These are phyloP conservation scores for Noccaea bulbosa DNA, from an alignment of 345 rosid genomes.

Conservation along the genomic window DNA sequence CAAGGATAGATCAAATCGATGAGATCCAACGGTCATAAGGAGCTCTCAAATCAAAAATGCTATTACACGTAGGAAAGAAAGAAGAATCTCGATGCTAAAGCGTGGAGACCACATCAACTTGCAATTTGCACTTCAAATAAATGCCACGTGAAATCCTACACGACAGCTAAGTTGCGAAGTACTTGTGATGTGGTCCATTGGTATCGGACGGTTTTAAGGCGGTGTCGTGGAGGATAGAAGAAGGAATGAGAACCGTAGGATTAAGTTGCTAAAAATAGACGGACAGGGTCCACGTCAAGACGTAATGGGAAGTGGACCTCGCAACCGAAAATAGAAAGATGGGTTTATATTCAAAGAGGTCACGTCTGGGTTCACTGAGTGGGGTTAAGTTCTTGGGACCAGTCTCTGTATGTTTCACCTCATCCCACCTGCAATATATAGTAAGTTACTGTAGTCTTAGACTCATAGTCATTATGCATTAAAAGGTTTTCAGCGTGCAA, in stretches of 20 bases:
- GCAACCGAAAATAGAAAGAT: conserved; percentile 42
- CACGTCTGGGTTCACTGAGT: conserved; percentile 39
- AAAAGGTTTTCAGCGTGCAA: conserved; percentile 14
- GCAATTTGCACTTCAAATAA: conserved; percentile 41
- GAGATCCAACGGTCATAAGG: conserved; percentile 36
- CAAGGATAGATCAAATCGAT: conserved; percentile 15
- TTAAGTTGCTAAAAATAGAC: conserved; percentile 36
- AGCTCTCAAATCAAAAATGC: conserved; percentile 21
- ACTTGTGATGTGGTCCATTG: conserved; percentile 45
- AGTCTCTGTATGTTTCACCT: conserved; percentile 9
- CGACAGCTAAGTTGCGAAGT: conserved; percentile 45
- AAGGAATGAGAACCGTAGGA: conserved; percentile 33
- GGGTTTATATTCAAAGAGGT: conserved; percentile 38
- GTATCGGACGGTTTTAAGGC: conserved; percentile 26
- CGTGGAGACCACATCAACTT: conserved; percentile 39
- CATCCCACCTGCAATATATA: conserved; percentile 17
- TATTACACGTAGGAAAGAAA: conserved; percentile 34
- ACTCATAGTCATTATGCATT: conserved; percentile 35
- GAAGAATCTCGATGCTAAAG: conserved; percentile 40
- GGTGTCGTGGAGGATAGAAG: conserved; percentile 18
- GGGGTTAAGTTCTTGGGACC: conserved; percentile 40
- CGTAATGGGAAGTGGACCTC: conserved; percentile 42
- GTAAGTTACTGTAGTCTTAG: conserved; percentile 29
- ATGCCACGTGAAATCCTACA: conserved; percentile 48
- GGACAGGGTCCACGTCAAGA: conserved; percentile 43